Percentiles rank a stretch among this genome's conserved stretches.
Conservation (phyloP, 805 yeast genomes). For the Wickerhamiella allomyrinae region DNA sequence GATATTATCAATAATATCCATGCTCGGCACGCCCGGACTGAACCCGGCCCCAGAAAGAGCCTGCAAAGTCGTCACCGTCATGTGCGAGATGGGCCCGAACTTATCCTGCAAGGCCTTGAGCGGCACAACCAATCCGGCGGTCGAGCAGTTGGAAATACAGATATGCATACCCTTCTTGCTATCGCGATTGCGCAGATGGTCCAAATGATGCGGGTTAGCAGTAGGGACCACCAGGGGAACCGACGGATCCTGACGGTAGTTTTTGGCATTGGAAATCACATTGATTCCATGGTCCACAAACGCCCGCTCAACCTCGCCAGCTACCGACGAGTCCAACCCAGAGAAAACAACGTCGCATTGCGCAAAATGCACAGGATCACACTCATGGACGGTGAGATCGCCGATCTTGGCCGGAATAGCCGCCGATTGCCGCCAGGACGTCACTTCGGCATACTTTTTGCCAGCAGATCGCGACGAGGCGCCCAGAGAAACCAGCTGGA, state of each 20-base stretch:
- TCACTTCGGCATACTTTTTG: constrained; percentile 69
- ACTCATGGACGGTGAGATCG: constrained; percentile 55
- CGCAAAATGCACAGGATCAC: constrained; percentile 60
- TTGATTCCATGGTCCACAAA: constrained; percentile 70
- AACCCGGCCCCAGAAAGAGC: constrained; percentile 98
- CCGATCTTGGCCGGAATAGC: constrained; percentile 58
- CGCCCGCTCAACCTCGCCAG: constrained; percentile 81
- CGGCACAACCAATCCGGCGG: constrained; percentile 96
- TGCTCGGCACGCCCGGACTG: constrained; percentile 93
- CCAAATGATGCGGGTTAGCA: constrained; percentile 82
- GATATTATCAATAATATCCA: constrained; percentile 86
- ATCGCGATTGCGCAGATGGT: constrained; percentile 43
- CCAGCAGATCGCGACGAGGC: constrained; percentile 94
- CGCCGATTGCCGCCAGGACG: constrained; percentile 86
- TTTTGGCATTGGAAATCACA: constrained; percentile 89
- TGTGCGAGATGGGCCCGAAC: constrained; percentile 79
- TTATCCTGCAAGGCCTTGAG: constrained; percentile 80
- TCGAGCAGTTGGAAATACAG: constrained; percentile 95
- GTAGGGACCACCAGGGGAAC: constrained; percentile 94
- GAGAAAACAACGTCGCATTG: constrained; percentile 92
- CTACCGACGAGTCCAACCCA: constrained; percentile 84
- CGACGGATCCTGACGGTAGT: constrained; percentile 72
- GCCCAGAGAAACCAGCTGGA: constrained; percentile 72
- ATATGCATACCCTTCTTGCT: constrained; percentile 57
- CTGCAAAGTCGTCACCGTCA: constrained; percentile 85